Base-by-base conservation (phyloP, 768 basidiomycete genomes). In the Porpolomopsis calyptriformis region DNA sequence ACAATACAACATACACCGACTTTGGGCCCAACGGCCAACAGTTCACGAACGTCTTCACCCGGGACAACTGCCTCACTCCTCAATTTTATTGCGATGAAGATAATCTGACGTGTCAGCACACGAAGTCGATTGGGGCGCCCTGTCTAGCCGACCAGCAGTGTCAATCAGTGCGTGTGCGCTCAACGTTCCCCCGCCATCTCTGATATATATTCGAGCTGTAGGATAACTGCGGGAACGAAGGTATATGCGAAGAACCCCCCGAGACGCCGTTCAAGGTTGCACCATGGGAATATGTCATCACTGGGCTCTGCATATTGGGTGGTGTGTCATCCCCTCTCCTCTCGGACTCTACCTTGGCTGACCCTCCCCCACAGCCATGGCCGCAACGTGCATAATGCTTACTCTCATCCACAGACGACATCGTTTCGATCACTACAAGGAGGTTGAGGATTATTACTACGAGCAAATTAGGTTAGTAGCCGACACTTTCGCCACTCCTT, bases 111-210 rank as follows among this genome's bases (percentile, higher is more conserved):
- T 83, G 81, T 51, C 55, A 73, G 39, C 60, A 59, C 41, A 67
- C 65, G 26, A 73, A 73, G 50, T 47, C 52, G 1, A 25, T 76
- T 19, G 73, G 72, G 0, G 55, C 50, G 4, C 43, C 58, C 0
- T 83, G 82, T 54, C 50, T 52, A 4, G 65, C 65, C 8, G 78
- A 83, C 55, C 68, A 71, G 38, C 74, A 81, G 64, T 83, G 75
- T 52, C 56, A 62, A 44, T 57, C 65, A 41, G 74, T 74, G 27
- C 16, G 67, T 51, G 34, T 39, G 10, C 5, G 24, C 31, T 40
- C n/a, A 20, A n/a, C 5, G 48, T 12, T 34, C 7, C 12, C 24
- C 20, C n/a, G 19, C 9, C 25, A 39, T 11, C 22, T 8, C 26
- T 23, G 33, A 38, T 19, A 37, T 14, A 45, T 46, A 35, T 25